Evolutionary conservation across 805 yeast genomes (phyloP), one percentile per base, ranked within the genome.

Genomic region (Myxozyma melibiosi): DNA sequence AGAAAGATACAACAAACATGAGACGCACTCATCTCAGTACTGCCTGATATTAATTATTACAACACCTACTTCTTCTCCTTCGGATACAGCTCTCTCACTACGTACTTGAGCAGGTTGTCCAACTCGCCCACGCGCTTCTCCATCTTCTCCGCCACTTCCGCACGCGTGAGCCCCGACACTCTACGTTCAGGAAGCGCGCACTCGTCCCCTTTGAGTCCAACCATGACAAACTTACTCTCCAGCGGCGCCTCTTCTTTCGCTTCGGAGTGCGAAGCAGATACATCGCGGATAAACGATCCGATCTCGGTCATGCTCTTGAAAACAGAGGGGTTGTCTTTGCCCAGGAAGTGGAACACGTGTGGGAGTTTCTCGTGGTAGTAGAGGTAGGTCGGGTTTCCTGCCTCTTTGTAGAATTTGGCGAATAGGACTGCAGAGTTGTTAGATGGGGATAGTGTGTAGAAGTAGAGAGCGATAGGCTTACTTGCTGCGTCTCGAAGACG

Each of bases 331-430:
- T 57, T 46, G 11, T 20, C 28, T 3, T 16, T 34, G 5, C 64
- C 64, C 13, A 56, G 53, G 8, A 57, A 2, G 20, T 60, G 64
- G 33, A 55, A 53, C 14, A 60, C 64, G 28, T 60, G 64, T 3
- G 64, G 64, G 22, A 60, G 16, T 2, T 16, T 33, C 27, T 60
- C 58, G 38, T 60, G 64, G 31, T 45, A 57, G 46, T 52, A 57
- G 9, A 51, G n/a, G 11, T 37, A 44, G 9, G 61, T 49, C 2
- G 58, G 42, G 25, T 57, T 57, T 16, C 58, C 57, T 4, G 51
- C 47, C 9, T 47, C 64, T 8, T 18, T 27, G 39, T 60, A 60
- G 27, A 44, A 46, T 33, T 48, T 53, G n/a, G 62, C 40, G 16
- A 54, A 50, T 13, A 55, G 53, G 22, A 55, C 53, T 48, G 20